These are phyloP conservation scores for Thelonectria rubi DNA, from an alignment of 2,329 filamentous ascomycete species.

Conservation along the genomic window DNA sequence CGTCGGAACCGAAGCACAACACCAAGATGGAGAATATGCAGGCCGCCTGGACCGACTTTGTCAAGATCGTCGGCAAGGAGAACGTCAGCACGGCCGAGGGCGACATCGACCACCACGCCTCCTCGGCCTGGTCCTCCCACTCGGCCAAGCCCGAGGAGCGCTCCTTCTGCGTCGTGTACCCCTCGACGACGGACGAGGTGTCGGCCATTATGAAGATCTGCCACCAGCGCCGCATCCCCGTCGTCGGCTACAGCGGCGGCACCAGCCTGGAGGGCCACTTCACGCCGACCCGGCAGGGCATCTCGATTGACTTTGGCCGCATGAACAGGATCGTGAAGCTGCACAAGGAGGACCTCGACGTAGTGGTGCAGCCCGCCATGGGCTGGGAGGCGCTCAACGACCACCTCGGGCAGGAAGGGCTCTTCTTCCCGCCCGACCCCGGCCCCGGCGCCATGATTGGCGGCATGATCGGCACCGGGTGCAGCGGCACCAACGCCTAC, in stretches of 20 bases:
- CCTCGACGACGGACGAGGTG: constrained; percentile 81
- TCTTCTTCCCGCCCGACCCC: constrained; percentile 93
- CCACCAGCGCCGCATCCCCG: constrained; percentile 80
- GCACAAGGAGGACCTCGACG: constrained; percentile 80
- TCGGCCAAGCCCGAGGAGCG: constrained; percentile 57
- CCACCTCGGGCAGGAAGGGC: constrained; percentile 72
- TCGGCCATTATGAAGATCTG: constrained; percentile 90
- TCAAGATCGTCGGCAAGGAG: constrained; percentile 69
- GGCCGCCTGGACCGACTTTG: constrained; percentile 75
- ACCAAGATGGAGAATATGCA: constrained; percentile 70
- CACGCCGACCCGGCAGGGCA: constrained; percentile 80
- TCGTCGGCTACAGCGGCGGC: constrained; percentile 87
- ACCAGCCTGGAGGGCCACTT: constrained; percentile 92
- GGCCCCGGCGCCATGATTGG: constrained; percentile 93
- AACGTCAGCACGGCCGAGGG: constrained; percentile 68
- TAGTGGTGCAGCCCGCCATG: constrained; percentile 81
- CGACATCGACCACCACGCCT: constrained; percentile 66
- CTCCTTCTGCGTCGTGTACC: constrained; percentile 79
- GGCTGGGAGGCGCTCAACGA: constrained; percentile 91
- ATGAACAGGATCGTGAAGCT: constrained; percentile 85
- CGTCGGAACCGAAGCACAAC: constrained; percentile 64
- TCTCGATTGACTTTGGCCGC: constrained; percentile 84
- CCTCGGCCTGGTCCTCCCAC: constrained; percentile 72
- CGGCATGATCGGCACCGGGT: constrained; percentile 81
- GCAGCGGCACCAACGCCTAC: constrained; percentile 87